Evolutionary conservation across 768 basidiomycete genomes (phyloP).

Genomic region (Pleurotus djamor): DNA sequence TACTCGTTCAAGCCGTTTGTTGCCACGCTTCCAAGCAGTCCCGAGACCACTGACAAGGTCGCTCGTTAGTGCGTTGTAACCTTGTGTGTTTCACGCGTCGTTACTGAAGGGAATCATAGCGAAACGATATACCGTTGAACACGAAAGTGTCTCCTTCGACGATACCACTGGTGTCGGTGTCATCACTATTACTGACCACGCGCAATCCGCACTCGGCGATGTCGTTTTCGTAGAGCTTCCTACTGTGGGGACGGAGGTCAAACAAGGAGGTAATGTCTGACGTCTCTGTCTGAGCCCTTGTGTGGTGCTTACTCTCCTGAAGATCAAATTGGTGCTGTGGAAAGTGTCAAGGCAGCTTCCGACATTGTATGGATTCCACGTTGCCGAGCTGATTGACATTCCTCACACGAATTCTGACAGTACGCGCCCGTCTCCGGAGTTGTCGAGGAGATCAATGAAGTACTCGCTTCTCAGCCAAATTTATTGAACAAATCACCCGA

Average conservation of each 20-base stretch:
- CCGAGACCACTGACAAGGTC: conserved; percentile 31
- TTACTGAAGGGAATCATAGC: conserved; percentile 34
- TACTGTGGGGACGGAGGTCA: conserved; percentile 53
- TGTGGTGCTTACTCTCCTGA: neutral
- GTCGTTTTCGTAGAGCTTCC: conserved; percentile 97
- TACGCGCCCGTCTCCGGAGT: conserved; percentile 92
- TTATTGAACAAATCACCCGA: conserved; percentile 90
- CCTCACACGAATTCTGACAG: conserved; percentile 29
- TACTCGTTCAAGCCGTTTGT: conserved; percentile 13
- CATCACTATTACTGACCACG: conserved; percentile 88
- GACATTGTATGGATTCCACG: conserved; percentile 66
- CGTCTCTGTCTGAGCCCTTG: neutral
- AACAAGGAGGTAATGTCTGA: conserved; percentile 66
- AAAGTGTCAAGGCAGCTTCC: conserved; percentile 95
- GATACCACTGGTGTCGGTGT: conserved; percentile 73
- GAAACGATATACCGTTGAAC: conserved; percentile 81
- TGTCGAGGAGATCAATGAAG: conserved; percentile 76
- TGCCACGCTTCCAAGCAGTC: conserved; percentile 21
- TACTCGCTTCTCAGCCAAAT: conserved; percentile 63
- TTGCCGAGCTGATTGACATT: neutral
- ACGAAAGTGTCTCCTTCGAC: conserved; percentile 85
- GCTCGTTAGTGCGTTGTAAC: conserved; percentile 53
- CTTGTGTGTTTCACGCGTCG: conserved; percentile 1
- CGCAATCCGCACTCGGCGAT: conserved; percentile 89
- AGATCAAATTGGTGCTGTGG: conserved; percentile 91